Percentiles rank a stretch among this genome's conserved stretches.
phyloP scores from a whole-genome alignment of 371 early-diverging fungal species.

The Circinella minor region DNA sequence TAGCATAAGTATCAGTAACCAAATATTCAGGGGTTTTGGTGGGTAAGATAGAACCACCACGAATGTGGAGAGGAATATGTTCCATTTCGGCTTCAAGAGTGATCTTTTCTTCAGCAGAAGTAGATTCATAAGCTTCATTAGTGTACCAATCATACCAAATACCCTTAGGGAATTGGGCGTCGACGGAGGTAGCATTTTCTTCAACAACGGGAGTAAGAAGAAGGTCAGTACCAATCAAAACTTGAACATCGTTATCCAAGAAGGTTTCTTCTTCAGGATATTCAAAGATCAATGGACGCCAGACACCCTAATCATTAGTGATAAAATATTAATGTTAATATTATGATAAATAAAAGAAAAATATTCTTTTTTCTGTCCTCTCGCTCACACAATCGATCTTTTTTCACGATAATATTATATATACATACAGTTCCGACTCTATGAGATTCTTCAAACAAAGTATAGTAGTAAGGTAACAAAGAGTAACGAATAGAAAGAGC shows the following conservation, averaged over 20 bases:
- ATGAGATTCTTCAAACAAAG: conserved; percentile 63
- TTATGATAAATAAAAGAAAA: too few species aligned
- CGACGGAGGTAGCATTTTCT: conserved; percentile 41
- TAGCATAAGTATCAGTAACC: conserved; percentile 44
- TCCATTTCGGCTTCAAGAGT: conserved; percentile 46
- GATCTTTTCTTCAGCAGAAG: conserved; percentile 12
- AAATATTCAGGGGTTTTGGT: conserved; percentile 53
- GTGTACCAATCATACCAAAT: conserved; percentile 61
- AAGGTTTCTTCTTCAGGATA: conserved; percentile 29
- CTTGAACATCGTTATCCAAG: conserved; percentile 34
- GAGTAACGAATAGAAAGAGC: conserved; percentile 64
- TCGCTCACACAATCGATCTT: too few species aligned
- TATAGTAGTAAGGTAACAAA: conserved; percentile 72
- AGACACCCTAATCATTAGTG: conserved; percentile 23
- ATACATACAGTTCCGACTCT: conserved; percentile 33
- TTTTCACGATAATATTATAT: too few species aligned
- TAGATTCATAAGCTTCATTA: conserved; percentile 12
- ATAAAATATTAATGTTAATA: too few species aligned
- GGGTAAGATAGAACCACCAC: conserved; percentile 52
- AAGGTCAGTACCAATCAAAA: conserved; percentile 46
- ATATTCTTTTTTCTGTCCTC: too few species aligned
- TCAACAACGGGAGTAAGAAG: conserved; percentile 64
- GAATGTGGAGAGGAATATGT: conserved; percentile 54
- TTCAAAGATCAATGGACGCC: conserved; percentile 47
- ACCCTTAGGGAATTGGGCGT: conserved; percentile 59